Conservation (phyloP, 495 filamentous ascomycete species). For the Rusavskia elegans region DNA sequence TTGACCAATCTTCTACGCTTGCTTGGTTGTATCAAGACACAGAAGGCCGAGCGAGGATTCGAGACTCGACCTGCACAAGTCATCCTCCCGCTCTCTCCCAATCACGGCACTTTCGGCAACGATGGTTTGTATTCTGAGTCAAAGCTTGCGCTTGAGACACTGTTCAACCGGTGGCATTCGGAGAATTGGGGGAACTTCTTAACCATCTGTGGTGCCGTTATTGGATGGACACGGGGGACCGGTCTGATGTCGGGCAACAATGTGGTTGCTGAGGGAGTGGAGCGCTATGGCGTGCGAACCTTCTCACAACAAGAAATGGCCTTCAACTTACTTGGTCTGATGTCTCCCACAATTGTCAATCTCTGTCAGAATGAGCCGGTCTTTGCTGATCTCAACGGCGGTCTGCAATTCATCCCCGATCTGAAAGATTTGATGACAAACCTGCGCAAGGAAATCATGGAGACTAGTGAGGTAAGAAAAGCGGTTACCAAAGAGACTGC, state of each 20-base stretch:
- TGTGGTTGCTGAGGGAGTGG: constrained; percentile 89
- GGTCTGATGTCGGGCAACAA: constrained; percentile 98
- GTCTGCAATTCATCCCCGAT: constrained; percentile 92
- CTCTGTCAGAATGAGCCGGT: constrained; percentile 93
- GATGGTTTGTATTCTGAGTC: constrained; percentile 98
- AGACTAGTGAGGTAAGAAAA: constrained; percentile 83
- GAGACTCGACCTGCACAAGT: constrained; percentile 94
- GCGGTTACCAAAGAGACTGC: constrained; percentile 92
- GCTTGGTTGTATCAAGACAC: constrained; percentile 74
- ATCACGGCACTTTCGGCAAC: constrained; percentile 96
- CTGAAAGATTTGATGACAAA: constrained; percentile 87
- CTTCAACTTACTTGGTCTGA: constrained; percentile 92
- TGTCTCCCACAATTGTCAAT: constrained; percentile 87
- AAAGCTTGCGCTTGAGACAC: constrained; percentile 87
- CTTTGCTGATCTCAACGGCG: constrained; percentile 93
- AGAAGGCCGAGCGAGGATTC: constrained; percentile 74
- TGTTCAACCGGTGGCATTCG: constrained; percentile 97
- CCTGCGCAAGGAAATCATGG: constrained; percentile 79
- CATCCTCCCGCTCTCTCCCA: constrained; percentile 88
- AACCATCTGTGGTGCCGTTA: constrained; percentile 96
- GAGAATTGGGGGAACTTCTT: constrained; percentile 97
- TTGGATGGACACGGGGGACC: constrained; percentile 97
- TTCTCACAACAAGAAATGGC: constrained; percentile 99
- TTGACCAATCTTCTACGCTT: constrained; percentile 90
- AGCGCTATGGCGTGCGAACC: constrained; percentile 89